Percentiles rank a stretch among this genome's conserved stretches.
Conservation (phyloP, 768 basidiomycete genomes). For the Chalciporus piperatus region DNA sequence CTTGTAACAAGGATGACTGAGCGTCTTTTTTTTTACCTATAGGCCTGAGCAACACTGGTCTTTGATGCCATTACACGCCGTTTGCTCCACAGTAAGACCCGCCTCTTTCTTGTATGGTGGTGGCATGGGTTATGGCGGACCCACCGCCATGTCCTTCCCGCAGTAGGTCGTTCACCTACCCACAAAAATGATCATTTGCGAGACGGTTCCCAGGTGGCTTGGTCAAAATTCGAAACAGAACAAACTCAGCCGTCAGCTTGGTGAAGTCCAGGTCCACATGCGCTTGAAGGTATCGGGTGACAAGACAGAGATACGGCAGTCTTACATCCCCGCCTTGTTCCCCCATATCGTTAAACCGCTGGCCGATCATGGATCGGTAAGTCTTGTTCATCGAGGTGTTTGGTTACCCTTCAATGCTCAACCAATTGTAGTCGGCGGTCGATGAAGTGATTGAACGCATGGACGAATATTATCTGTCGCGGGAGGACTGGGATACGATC, state of each 20-base stretch:
- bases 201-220: slow-evolving; percentile 67
- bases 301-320: slow-evolving; percentile 84
- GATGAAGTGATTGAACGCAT: slow-evolving; percentile 81
- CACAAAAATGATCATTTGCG: background rate
- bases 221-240: slow-evolving; percentile 94
- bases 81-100: slow-evolving; percentile 86
- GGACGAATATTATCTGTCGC: slow-evolving; percentile 92
- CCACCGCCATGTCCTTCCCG: slow-evolving; percentile 74
- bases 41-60: slow-evolving; percentile 96
- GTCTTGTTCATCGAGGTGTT: slow-evolving; percentile 32
- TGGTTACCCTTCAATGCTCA: background rate
- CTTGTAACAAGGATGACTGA: background rate
- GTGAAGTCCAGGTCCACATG: slow-evolving; percentile 94
- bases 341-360: slow-evolving; percentile 80
- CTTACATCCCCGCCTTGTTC: slow-evolving; percentile 87
- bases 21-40: background rate
- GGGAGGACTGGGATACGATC: slow-evolving; percentile 96
- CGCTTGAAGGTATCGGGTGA: slow-evolving; percentile 90
- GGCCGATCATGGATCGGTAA: slow-evolving; percentile 65
- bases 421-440: slow-evolving; percentile 44
- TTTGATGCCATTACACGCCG: slow-evolving; percentile 90
- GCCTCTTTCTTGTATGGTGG: slow-evolving; percentile 80
- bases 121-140: slow-evolving; percentile 63
- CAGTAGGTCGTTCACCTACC: slow-evolving; percentile 50
- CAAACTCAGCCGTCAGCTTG: slow-evolving; percentile 76